phyloP scores from a whole-genome alignment of 2,329 filamentous ascomycete genomes.

The Dryadomyces sulphureus region DNA sequence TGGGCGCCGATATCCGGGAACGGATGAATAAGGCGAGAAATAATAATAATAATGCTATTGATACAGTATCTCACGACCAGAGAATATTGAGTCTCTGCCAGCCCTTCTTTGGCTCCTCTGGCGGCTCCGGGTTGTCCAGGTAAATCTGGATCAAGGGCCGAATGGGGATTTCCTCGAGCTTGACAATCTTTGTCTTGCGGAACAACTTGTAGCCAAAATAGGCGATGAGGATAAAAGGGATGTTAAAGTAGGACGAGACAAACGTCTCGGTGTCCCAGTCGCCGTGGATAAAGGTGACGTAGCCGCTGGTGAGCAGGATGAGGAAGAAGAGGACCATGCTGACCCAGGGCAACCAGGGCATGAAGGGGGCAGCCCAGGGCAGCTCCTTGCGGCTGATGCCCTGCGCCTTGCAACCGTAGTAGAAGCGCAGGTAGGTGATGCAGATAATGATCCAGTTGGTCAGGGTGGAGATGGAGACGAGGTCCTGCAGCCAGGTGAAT shows the following conservation, averaged over 20 bases:
- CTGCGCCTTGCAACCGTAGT: constrained; percentile 47
- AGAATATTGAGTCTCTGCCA: constrained; percentile 3
- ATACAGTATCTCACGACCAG: constrained; percentile 1
- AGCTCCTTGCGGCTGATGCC: constrained; percentile 45
- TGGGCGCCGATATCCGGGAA: too few species aligned
- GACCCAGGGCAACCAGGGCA: constrained; percentile 54
- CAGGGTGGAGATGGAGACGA: constrained; percentile 55
- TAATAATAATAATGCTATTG: neutral
- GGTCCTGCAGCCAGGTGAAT: constrained; percentile 18
- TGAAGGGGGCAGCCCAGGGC: constrained; percentile 48
- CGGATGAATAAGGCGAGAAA: too few species aligned
- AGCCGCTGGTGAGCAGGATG: constrained; percentile 16
- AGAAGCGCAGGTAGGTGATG: constrained; percentile 45
- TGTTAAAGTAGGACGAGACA: constrained; percentile 23
- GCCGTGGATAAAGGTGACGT: constrained; percentile 15
- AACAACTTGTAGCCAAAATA: constrained; percentile 13
- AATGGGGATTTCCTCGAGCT: constrained; percentile 7
- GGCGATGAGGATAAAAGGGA: constrained; percentile 11
- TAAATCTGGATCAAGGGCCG: constrained; percentile 4
- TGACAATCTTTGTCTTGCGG: constrained; percentile 5
- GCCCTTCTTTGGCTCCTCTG: neutral
- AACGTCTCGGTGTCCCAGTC: constrained; percentile 20
- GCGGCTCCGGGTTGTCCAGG: constrained; percentile 2
- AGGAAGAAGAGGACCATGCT: constrained; percentile 32
- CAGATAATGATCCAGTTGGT: constrained; percentile 30